These are phyloP conservation scores for Lippia alba DNA, from an alignment of 305 asterid genomes.

Conservation along the genomic window DNA sequence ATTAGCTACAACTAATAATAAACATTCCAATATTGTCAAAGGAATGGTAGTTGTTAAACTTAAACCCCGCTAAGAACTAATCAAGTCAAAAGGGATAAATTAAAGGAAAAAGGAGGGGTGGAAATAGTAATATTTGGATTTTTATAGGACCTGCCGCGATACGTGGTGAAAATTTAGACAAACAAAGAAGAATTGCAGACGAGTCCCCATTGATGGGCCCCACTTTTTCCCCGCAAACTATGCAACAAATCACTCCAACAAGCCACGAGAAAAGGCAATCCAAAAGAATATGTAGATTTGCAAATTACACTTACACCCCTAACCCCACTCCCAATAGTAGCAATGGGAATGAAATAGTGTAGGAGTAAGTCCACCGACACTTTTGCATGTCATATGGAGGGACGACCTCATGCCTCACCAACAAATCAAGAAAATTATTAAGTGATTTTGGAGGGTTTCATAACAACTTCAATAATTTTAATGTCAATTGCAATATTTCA, in stretches of 20 bases:
- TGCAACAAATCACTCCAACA: conserved; percentile 49
- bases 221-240: conserved; percentile 40
- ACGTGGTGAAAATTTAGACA: conserved; percentile 32
- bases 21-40: neutral
- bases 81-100: conserved; percentile 4
- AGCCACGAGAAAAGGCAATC: neutral
- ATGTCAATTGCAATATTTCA: too few relatives aligned
- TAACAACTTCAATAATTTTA: too few relatives aligned
- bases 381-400: neutral
- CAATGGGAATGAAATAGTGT: neutral
- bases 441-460: too few relatives aligned
- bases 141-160: conserved; percentile 38
- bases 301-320: neutral
- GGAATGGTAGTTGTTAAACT: conserved; percentile 26
- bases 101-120: neutral
- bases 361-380: conserved; percentile 55
- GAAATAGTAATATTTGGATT: conserved; percentile 6
- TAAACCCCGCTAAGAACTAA: neutral
- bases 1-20: conserved; percentile 25
- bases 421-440: too few relatives aligned
- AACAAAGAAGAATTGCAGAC: conserved; percentile 2
- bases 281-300: conserved; percentile 7
- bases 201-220: conserved; percentile 41
- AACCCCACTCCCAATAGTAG: neutral
- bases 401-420: too few relatives aligned